phyloP scores from a whole-genome alignment of 768 basidiomycete genomes.

The Chalciporus chontae region DNA sequence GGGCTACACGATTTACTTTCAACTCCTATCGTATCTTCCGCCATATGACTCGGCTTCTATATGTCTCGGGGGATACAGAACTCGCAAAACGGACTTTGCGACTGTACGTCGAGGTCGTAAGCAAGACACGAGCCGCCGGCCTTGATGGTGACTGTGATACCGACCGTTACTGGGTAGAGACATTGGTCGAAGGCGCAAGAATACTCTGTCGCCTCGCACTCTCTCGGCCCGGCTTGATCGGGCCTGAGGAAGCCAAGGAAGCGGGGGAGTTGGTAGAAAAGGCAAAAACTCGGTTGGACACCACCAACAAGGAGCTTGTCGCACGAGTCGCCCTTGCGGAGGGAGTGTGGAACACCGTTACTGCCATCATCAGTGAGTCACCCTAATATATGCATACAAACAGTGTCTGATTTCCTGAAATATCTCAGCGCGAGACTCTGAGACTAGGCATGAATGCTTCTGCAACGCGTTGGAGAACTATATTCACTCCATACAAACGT shows the following conservation, averaged over 20 bases:
- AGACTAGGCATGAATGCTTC: slow-evolving; percentile 57
- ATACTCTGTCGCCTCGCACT: slow-evolving; percentile 63
- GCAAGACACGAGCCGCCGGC: slow-evolving; percentile 66
- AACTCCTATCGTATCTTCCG: slow-evolving; percentile 84
- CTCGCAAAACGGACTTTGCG: slow-evolving; percentile 73
- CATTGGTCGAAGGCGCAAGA: slow-evolving; percentile 70
- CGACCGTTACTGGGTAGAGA: slow-evolving; percentile 71
- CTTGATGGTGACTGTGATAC: slow-evolving; percentile 53
- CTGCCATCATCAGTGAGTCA: slow-evolving; percentile 62
- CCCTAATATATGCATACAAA: not conserved
- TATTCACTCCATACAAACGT: slow-evolving; percentile 41
- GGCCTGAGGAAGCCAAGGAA: slow-evolving; percentile 57
- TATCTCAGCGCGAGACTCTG: slow-evolving; percentile 59
- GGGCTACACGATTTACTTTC: slow-evolving; percentile 92
- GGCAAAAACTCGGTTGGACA: slow-evolving; percentile 52
- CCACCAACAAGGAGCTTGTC: slow-evolving; percentile 46
- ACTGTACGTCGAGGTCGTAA: slow-evolving; percentile 80
- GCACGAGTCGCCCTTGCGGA: slow-evolving; percentile 65
- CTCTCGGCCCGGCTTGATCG: slow-evolving; percentile 35
- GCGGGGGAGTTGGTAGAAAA: slow-evolving; percentile 59
- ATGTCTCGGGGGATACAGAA: slow-evolving; percentile 52
- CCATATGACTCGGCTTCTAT: slow-evolving; percentile 75
- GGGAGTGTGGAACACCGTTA: slow-evolving; percentile 68
- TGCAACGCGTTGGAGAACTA: slow-evolving; percentile 52
- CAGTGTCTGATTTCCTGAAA: not conserved